Percentiles rank a stretch among this genome's conserved stretches.
Evolutionary conservation across 169 alveolate species (phyloP).

Genomic region (Theileria parva): DNA sequence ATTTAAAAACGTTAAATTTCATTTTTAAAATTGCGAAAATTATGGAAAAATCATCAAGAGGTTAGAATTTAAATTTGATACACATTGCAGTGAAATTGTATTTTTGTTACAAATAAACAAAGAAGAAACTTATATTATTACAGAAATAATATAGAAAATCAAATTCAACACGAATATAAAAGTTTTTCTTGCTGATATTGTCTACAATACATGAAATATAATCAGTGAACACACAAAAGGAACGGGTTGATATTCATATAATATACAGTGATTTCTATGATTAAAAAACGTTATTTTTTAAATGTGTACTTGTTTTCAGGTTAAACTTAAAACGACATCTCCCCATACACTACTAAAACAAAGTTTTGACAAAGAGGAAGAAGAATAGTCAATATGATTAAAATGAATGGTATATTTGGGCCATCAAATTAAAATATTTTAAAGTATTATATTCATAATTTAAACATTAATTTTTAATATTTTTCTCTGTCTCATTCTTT

Average conservation of each 20-base stretch:
- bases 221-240: background rate
- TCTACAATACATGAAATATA: background rate
- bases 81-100: constrained; percentile 1
- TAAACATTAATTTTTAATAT: too few relatives aligned
- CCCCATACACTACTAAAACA: background rate
- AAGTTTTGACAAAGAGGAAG: background rate
- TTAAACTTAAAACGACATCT: background rate
- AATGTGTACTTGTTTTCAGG: background rate
- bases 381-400: background rate
- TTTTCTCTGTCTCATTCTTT: background rate
- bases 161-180: background rate
- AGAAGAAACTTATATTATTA: background rate
- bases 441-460: background rate
- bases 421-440: background rate
- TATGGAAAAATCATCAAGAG: background rate
- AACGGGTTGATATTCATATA: background rate
- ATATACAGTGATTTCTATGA: background rate
- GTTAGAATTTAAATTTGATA: background rate
- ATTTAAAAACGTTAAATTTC: background rate
- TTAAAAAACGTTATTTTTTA: background rate
- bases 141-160: background rate
- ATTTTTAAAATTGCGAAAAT: background rate
- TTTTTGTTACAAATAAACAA: background rate
- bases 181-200: background rate
- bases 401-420: background rate